These are phyloP conservation scores for Benincasa hispida DNA, from an alignment of 306 rosid species.

Conservation along the genomic window DNA sequence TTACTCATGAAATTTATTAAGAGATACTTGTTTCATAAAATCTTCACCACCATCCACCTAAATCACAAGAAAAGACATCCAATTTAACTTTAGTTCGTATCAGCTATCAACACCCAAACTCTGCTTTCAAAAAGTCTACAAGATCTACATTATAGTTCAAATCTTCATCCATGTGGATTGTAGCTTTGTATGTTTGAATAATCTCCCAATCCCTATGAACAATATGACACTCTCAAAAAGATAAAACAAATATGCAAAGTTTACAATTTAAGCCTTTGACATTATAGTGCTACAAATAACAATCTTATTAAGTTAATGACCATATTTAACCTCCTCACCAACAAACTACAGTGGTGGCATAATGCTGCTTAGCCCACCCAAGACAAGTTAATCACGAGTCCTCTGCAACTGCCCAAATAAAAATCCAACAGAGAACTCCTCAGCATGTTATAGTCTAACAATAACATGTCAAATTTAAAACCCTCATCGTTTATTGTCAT, in stretches of 20 bases:
- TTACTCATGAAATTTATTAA: too few species aligned
- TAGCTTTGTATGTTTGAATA: neutral
- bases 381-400: neutral
- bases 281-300: neutral
- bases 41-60: too few species aligned
- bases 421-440: neutral
- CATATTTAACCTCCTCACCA: neutral
- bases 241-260: neutral
- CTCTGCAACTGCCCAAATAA: conserved; percentile 4
- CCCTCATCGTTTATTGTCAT: conserved; percentile 28
- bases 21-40: too few species aligned
- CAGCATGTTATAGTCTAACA: neutral
- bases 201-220: neutral
- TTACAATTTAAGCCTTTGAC: neutral
- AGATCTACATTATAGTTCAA: neutral
- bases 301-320: neutral
- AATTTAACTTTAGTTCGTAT: too few species aligned
- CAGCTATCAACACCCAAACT: too few species aligned
- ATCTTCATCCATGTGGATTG: neutral
- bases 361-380: neutral
- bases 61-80: too few species aligned
- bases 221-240: neutral
- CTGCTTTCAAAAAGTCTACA: too few species aligned
- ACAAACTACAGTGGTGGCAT: neutral
- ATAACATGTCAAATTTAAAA: neutral